These are phyloP conservation scores for Termitomyces sp. DNA, from an alignment of 768 basidiomycete species.

Conservation along the genomic window DNA sequence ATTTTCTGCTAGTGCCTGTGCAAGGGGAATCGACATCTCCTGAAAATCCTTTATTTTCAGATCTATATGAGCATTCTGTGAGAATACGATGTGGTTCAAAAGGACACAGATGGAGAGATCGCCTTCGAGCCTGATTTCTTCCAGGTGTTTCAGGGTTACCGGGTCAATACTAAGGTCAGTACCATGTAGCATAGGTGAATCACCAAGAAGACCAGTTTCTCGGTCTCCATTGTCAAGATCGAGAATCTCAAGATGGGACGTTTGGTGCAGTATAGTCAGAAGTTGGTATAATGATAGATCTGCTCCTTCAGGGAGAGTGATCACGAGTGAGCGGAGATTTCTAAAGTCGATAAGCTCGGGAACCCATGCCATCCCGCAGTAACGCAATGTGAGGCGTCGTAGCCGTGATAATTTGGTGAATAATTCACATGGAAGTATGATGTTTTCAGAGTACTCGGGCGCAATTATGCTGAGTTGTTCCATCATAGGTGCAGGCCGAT, in stretches of 20 bases:
- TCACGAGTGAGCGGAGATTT: neutral
- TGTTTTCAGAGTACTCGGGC: neutral
- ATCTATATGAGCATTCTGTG: neutral
- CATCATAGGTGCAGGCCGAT: neutral
- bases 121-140: neutral
- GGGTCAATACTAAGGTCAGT: too few relatives aligned
- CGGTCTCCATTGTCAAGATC: fast-evolving
- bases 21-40: neutral
- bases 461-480: too few relatives aligned
- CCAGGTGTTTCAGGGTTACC: neutral
- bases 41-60: neutral
- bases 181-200: neutral
- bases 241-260: neutral
- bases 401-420: neutral
- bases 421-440: neutral
- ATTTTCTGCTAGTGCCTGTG: neutral
- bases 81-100: neutral
- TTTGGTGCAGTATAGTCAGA: neutral
- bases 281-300: neutral
- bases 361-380: neutral
- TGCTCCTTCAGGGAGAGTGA: too few relatives aligned
- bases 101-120: neutral
- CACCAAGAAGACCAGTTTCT: neutral
- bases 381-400: neutral
- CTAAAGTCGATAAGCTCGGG: neutral